Evolutionary conservation across 106 monocot genomes (phyloP).

Genomic region (Alisma plantagoaquatica): DNA sequence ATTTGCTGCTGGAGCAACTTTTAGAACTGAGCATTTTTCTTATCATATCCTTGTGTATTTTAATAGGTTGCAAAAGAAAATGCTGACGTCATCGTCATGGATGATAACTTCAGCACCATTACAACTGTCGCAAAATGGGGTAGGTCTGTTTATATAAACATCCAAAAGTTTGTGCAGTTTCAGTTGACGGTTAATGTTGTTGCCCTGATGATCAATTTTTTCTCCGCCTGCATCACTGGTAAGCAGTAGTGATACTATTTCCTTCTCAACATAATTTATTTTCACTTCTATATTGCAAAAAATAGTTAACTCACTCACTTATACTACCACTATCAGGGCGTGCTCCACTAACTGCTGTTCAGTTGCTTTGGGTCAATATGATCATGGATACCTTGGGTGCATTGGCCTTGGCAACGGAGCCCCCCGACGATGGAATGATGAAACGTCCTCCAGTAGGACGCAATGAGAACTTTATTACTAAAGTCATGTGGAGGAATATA

Average conservation of each 20-base stretch:
- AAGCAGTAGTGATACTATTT: too few species aligned
- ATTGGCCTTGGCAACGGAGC: constrained; percentile 92
- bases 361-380: constrained; percentile 97
- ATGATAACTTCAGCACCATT: constrained; percentile 92
- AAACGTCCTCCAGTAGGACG: constrained; percentile 72
- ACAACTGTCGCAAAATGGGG: constrained; percentile 94
- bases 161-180: constrained; percentile 98
- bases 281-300: too few species aligned
- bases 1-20: too few species aligned
- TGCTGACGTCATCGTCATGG: constrained; percentile 92
- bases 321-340: too few species aligned
- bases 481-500: constrained; percentile 87
- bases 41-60: background rate
- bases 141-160: constrained; percentile 88
- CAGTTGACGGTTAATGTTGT: constrained; percentile 96
- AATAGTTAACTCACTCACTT: too few species aligned
- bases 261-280: too few species aligned
- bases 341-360: constrained; percentile 94
- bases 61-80: constrained; percentile 96
- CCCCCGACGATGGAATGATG: constrained; percentile 86
- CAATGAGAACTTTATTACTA: constrained; percentile 68
- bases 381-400: constrained; percentile 98
- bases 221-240: constrained; percentile 87
- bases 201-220: constrained; percentile 84
- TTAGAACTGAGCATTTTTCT: too few species aligned